phyloP scores from a whole-genome alignment of 768 basidiomycete species.

The Daedaleopsis nitida region DNA sequence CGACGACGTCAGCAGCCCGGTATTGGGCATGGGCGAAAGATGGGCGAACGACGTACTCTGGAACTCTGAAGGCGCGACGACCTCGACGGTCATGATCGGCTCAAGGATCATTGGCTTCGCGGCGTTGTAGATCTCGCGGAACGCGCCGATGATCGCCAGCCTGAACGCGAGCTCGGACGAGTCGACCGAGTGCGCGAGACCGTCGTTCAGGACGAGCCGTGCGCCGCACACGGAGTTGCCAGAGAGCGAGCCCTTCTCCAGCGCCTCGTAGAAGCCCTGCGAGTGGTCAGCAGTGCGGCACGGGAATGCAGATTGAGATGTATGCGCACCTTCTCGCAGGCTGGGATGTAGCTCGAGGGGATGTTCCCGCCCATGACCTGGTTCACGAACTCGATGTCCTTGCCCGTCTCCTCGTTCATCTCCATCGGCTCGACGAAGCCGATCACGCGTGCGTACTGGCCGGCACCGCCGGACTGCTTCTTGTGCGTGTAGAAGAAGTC shows the following conservation, averaged over 20 bases:
- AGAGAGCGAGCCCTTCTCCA: constrained; percentile 87
- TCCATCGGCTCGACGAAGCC: constrained; percentile 92
- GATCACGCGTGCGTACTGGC: constrained; percentile 92
- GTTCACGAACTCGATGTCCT: constrained; percentile 84
- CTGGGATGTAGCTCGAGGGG: constrained; percentile 90
- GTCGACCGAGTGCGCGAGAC: constrained; percentile 91
- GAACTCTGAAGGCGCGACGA: constrained; percentile 95
- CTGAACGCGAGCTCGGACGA: constrained; percentile 97
- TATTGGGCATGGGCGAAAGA: neutral
- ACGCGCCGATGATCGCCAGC: constrained; percentile 86
- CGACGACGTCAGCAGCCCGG: too few species aligned
- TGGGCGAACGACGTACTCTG: constrained; percentile 57
- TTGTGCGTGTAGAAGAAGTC: constrained; percentile 93
- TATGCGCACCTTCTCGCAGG: constrained; percentile 78
- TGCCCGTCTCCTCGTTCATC: constrained; percentile 71
- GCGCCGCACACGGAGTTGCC: constrained; percentile 88
- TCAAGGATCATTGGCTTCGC: constrained; percentile 85
- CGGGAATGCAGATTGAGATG: neutral
- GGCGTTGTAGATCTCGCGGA: constrained; percentile 83
- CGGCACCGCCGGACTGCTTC: constrained; percentile 97
- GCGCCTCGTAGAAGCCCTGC: constrained; percentile 92
- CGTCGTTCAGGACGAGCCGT: constrained; percentile 88
- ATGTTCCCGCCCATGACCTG: constrained; percentile 91
- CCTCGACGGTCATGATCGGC: constrained; percentile 99
- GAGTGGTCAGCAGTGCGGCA: neutral